Base-by-base conservation (phyloP, 768 basidiomycete genomes). In the Stropharia rugosoannulata region DNA sequence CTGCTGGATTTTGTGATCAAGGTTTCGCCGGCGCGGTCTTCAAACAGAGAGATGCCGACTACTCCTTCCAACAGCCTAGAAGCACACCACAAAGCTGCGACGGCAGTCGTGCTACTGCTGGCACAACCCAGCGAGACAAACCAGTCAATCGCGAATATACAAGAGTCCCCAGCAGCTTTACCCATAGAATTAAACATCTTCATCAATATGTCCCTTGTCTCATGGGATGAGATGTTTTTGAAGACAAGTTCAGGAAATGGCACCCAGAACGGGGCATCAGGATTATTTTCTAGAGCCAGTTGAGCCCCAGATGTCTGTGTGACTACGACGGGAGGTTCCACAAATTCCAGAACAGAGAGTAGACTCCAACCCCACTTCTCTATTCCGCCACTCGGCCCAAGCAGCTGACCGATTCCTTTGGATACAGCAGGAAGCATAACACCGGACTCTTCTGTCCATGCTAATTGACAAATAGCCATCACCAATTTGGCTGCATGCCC, bases 331-430 rank as follows among this genome's bases (percentile, higher is more conserved):
- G 75, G 69, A n/a, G 80, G 88, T 59, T 77, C 75, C 2, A 68
- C 72, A 54, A 98, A 84, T 61, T 93, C 87, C 38, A 98, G 72
- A n/a, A 89, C 90, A 0, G 83, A 81, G 27, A 98, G 77, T 4
- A 99, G 66, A 46, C 83, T 82, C 88, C 90, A 94, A 4, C 93
- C 91, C 96, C 95, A 98, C 68, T 86, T 86, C 63, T 97, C 93
- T 15, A 97, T 84, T 0, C 90, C 87, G 5, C 93, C 93, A 0
- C 74, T 80, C 1, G 93, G 88, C 3, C 94, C 94, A 1, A 96
- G 78, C 5, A 94, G 76, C 52, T 80, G 81, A 7, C 79, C 81
- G 2, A 92, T 73, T 11, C 76, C 78, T 13, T 74, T 68, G 12
- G 81, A 76, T 35, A 90, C 76, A 9, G 66, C 50, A 1, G 73